Evolutionary conservation across 352 stramenopile genomes (phyloP).

Genomic region (Phytophthora sp.): DNA sequence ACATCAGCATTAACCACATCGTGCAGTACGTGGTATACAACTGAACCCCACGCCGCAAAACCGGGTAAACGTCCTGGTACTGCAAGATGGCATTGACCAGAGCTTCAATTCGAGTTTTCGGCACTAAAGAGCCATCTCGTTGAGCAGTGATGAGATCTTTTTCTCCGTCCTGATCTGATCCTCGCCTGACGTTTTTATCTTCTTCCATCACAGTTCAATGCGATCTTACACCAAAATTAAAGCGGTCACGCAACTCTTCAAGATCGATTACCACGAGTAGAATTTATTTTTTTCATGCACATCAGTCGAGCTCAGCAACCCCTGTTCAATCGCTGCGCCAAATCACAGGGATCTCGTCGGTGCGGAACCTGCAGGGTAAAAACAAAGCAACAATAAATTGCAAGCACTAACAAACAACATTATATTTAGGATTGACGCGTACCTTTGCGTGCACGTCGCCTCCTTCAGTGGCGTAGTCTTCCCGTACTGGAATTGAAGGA

Average conservation of each 20-base stretch:
- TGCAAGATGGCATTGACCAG: conserved; percentile 40
- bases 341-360: conserved; percentile 97
- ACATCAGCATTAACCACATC: background rate
- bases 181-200: background rate
- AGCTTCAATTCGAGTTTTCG: conserved; percentile 29
- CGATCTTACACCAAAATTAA: conserved; percentile 9
- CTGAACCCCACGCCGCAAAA: conserved; percentile 35
- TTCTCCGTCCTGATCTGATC: background rate
- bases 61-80: conserved; percentile 41
- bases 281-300: conserved; percentile 32
- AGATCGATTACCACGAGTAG: conserved; percentile 5
- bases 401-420: background rate
- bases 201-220: conserved; percentile 17
- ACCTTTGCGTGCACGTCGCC: conserved; percentile 94
- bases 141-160: background rate
- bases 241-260: conserved; percentile 18
- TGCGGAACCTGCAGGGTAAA: conserved; percentile 89
- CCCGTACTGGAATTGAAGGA: conserved; percentile 97
- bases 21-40: conserved; percentile 27
- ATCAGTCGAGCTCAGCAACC: too few species aligned
- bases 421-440: conserved; percentile 3
- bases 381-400: background rate
- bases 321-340: conserved; percentile 95
- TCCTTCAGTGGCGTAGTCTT: conserved; percentile 91
- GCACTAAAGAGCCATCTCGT: conserved; percentile 5